Percentiles rank a stretch among this genome's conserved stretches.
These are phyloP conservation scores for Scutellaria barbata DNA, from an alignment of 257 asterid species.

Conservation along the genomic window DNA sequence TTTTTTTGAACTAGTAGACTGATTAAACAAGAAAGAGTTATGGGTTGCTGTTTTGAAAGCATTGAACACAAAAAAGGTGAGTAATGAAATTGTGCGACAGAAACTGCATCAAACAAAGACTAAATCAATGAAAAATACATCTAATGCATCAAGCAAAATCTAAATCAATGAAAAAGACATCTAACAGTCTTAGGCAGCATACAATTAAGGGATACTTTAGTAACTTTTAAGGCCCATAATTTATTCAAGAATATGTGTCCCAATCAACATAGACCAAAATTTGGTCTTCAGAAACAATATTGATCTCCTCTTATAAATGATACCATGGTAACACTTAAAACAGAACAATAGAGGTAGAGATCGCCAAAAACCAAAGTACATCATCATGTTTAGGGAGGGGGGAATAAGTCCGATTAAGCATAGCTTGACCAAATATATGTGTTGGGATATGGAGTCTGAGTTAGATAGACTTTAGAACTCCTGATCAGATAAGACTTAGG, in stretches of 20 bases:
- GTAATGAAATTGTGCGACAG: slow-evolving; percentile 17
- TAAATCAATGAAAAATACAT: too few species aligned
- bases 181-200: neutral
- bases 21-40: slow-evolving; percentile 3
- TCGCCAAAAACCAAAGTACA: neutral
- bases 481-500: too few species aligned
- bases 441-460: too few species aligned
- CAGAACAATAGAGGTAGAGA: neutral
- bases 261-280: neutral
- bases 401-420: slow-evolving; percentile 2
- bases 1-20: neutral
- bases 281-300: neutral
- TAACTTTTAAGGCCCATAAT: slow-evolving; percentile 17
- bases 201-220: slow-evolving; percentile 12
- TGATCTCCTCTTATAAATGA: neutral
- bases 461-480: too few species aligned
- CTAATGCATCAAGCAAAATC: too few species aligned
- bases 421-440: slow-evolving; percentile 7
- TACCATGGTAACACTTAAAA: slow-evolving; percentile 6
- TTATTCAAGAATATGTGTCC: slow-evolving; percentile 4
- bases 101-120: neutral
- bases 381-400: neutral
- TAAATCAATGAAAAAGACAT: slow-evolving; percentile 17
- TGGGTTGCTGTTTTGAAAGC: neutral
- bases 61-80: neutral